A percentile compares a stretch with the other conserved stretches of the same genome.
phyloP scores from a whole-genome alignment of 495 filamentous ascomycete species.

The Penicillium steckii region DNA sequence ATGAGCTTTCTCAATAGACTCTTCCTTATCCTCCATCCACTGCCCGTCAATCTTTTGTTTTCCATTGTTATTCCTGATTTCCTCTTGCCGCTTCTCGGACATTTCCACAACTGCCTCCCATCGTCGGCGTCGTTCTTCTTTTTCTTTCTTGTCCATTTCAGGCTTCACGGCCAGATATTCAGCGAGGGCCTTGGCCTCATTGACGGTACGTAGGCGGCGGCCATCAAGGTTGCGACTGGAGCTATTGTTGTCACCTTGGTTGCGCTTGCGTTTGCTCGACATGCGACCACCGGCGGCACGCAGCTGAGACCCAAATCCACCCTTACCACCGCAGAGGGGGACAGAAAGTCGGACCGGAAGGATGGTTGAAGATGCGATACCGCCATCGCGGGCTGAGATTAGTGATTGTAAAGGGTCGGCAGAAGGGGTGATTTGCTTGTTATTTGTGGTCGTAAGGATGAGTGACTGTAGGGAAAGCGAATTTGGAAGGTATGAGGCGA shows the following conservation, averaged over 20 bases:
- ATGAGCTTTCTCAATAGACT: constrained; percentile 74
- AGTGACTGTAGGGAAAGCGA: constrained; percentile 50
- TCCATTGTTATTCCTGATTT: constrained; percentile 64
- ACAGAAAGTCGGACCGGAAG: constrained; percentile 77
- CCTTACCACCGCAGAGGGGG: constrained; percentile 84
- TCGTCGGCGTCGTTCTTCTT: constrained; percentile 72
- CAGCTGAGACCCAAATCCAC: constrained; percentile 95
- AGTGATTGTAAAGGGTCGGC: constrained; percentile 32
- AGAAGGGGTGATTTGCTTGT: constrained; percentile 58
- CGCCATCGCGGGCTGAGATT: constrained; percentile 23
- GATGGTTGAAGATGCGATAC: constrained; percentile 56
- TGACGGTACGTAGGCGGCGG: constrained; percentile 83
- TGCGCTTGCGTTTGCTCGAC: constrained; percentile 87
- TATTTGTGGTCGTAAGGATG: constrained; percentile 78
- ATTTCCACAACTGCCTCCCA: constrained; percentile 84
- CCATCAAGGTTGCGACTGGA: constrained; percentile 94
- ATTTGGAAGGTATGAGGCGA: constrained; percentile 64
- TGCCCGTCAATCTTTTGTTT: constrained; percentile 77
- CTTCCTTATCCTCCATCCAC: constrained; percentile 92
- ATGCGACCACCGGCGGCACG: constrained; percentile 96
- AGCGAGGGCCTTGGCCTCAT: constrained; percentile 89
- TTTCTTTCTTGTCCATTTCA: constrained; percentile 92
- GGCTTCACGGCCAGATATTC: constrained; percentile 95
- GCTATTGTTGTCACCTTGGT: constrained; percentile 78
- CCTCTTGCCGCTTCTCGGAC: constrained; percentile 77